phyloP scores from a whole-genome alignment of 768 basidiomycete genomes.

The Gautieria morchelliformis region DNA sequence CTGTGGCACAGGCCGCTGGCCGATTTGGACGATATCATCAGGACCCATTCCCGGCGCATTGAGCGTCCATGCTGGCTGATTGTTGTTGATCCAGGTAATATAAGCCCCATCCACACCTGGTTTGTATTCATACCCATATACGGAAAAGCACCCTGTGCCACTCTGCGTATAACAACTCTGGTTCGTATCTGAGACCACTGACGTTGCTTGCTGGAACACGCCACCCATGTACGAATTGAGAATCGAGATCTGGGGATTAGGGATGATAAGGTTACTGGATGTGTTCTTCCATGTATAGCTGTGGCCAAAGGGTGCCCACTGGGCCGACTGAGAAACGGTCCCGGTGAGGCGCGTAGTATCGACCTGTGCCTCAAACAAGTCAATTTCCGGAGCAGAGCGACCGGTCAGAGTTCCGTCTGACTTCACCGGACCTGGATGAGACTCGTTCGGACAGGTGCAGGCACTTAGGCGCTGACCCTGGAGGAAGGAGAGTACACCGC shows the following conservation, averaged over 20 bases:
- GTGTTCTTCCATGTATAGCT: slow-evolving; percentile 63
- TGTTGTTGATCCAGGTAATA: slow-evolving; percentile 68
- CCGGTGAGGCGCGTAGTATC: slow-evolving; percentile 25
- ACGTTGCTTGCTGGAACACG: slow-evolving; percentile 76
- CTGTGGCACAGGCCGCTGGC: slow-evolving; percentile 60
- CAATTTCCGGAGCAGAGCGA: slow-evolving; percentile 81
- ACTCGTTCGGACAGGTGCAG: slow-evolving; percentile 80
- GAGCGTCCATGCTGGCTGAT: slow-evolving; percentile 59
- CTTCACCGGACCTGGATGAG: slow-evolving; percentile 80
- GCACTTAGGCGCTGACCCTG: slow-evolving; percentile 81
- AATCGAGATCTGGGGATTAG: slow-evolving; percentile 37
- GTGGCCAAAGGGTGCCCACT: slow-evolving; percentile 77
- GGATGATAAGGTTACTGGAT: slow-evolving; percentile 46
- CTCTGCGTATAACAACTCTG: slow-evolving; percentile 59
- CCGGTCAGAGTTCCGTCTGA: slow-evolving; percentile 73
- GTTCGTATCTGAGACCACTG: slow-evolving; percentile 60
- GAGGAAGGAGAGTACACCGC: slow-evolving; percentile 63
- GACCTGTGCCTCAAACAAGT: slow-evolving; percentile 78
- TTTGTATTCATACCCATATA: slow-evolving; percentile 77
- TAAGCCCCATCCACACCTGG: slow-evolving; percentile 74
- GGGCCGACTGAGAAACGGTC: slow-evolving; percentile 76
- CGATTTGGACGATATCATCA: slow-evolving; percentile 51
- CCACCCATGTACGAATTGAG: slow-evolving; percentile 69
- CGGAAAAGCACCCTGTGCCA: slow-evolving; percentile 41
- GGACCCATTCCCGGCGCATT: slow-evolving; percentile 52